Conservation (phyloP, 2,329 filamentous ascomycete species). For the Eutypa lata region DNA sequence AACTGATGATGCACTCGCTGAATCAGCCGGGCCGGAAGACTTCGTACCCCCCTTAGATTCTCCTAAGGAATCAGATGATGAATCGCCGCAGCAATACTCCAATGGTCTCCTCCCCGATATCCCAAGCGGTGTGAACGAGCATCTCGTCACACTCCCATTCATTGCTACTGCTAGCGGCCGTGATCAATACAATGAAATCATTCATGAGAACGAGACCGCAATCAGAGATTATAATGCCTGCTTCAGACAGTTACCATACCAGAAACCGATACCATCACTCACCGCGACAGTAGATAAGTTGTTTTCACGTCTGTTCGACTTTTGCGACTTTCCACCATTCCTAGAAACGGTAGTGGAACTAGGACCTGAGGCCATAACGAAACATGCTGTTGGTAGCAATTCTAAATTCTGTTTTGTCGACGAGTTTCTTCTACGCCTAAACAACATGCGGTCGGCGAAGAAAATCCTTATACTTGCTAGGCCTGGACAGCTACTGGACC, state of each 20-base stretch:
- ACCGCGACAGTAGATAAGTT: conserved; percentile 48
- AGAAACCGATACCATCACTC: conserved; percentile 36
- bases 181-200: conserved; percentile 48
- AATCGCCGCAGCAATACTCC: conserved; percentile 16
- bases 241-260: conserved; percentile 38
- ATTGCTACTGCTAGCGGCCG: conserved; percentile 43
- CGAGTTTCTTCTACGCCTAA: conserved; percentile 48
- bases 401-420: conserved; percentile 59
- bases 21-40: conserved; percentile 8
- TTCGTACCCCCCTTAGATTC: conserved; percentile 2
- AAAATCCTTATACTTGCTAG: conserved; percentile 54
- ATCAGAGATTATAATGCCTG: conserved; percentile 40
- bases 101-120: conserved; percentile 21
- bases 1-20: conserved; percentile 19
- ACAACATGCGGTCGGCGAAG: conserved; percentile 34
- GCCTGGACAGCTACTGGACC: conserved; percentile 45
- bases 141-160: conserved; percentile 55
- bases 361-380: conserved; percentile 41
- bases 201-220: conserved; percentile 42
- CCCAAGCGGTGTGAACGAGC: conserved; percentile 36
- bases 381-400: conserved; percentile 54
- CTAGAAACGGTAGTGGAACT: conserved; percentile 43
- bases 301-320: conserved; percentile 47
- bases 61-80: conserved; percentile 10
- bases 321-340: conserved; percentile 57